Conservation (phyloP, 2,329 filamentous ascomycete genomes). For the Fragosphaeria purpurea region DNA sequence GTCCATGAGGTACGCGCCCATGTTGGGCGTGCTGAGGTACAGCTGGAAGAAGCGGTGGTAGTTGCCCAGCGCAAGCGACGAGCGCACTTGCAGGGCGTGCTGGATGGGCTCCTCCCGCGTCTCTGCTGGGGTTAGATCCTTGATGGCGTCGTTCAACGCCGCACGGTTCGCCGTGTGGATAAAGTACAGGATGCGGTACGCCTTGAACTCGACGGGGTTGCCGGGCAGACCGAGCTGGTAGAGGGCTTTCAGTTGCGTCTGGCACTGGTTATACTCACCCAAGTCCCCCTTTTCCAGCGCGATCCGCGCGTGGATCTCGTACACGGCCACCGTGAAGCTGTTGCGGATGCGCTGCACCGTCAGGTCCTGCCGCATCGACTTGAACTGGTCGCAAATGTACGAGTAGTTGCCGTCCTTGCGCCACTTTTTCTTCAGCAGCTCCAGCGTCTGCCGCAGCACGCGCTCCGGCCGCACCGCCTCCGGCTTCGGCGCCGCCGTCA, state of each 20-base stretch:
- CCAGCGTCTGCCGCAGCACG: conserved; percentile 73
- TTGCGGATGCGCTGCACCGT: conserved; percentile 96
- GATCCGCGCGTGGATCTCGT: conserved; percentile 95
- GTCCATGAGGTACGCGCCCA: conserved; percentile 98
- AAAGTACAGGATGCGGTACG: conserved; percentile 98
- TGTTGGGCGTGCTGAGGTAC: conserved; percentile 87
- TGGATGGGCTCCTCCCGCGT: conserved; percentile 76
- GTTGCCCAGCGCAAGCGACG: conserved; percentile 84
- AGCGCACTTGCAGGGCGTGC: conserved; percentile 85
- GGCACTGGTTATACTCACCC: conserved; percentile 99
- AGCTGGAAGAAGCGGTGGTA: conserved; percentile 98
- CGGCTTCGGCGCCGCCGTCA: conserved; percentile 82
- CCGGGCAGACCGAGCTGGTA: conserved; percentile 82
- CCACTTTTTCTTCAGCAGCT: conserved; percentile 91
- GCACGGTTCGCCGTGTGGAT: conserved; percentile 98
- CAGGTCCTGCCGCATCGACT: conserved; percentile 93
- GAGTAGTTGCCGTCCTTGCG: conserved; percentile 85
- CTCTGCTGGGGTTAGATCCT: conserved; percentile 97
- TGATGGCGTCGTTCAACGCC: conserved; percentile 94
- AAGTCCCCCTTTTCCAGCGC: conserved; percentile 96
- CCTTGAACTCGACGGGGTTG: conserved; percentile 91
- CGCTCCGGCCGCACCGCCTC: conserved; percentile 77
- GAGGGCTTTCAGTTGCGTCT: conserved; percentile 89
- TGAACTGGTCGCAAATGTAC: conserved; percentile 99
- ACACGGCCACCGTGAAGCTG: conserved; percentile 91